phyloP scores from a whole-genome alignment of 2,329 filamentous ascomycete species.

The Aureobasidium sp. region DNA sequence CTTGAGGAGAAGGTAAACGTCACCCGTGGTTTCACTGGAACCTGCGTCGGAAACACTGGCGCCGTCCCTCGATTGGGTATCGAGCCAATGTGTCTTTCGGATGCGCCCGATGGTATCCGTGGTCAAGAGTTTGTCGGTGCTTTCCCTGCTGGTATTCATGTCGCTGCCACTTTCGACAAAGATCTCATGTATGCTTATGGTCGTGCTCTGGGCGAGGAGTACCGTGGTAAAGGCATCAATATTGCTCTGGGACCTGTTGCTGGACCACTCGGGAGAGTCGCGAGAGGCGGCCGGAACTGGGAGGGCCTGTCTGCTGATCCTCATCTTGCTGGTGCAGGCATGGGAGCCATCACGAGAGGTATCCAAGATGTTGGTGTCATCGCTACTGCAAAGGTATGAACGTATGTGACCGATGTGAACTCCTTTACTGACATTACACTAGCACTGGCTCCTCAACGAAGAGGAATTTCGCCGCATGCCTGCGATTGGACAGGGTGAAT shows the following conservation, averaged over 20 bases:
- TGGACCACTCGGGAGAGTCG: slow-evolving; percentile 63
- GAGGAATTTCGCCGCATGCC: slow-evolving; percentile 16
- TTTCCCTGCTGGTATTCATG: slow-evolving; percentile 68
- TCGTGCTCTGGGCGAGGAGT: slow-evolving; percentile 41
- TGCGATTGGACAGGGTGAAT: slow-evolving; percentile 22
- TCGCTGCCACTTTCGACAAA: slow-evolving; percentile 44
- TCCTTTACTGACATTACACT: slow-evolving; percentile 34
- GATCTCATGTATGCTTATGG: slow-evolving; percentile 46
- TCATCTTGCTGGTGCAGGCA: slow-evolving; percentile 49
- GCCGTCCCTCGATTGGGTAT: slow-evolving; percentile 63
- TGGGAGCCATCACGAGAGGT: slow-evolving; percentile 45
- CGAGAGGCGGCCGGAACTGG: slow-evolving; percentile 65
- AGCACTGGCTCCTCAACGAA: slow-evolving; percentile 17
- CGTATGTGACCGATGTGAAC: too few species aligned
- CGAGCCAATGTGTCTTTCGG: slow-evolving; percentile 62
- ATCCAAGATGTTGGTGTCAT: slow-evolving; percentile 50
- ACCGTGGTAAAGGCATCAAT: slow-evolving; percentile 25
- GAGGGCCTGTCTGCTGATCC: slow-evolving; percentile 68
- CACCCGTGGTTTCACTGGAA: slow-evolving; percentile 23
- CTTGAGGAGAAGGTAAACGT: slow-evolving; percentile 28
- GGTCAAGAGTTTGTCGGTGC: slow-evolving; percentile 67
- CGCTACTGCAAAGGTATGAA: slow-evolving; percentile 36
- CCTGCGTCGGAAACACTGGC: slow-evolving; percentile 68
- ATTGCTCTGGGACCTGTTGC: slow-evolving; percentile 35
- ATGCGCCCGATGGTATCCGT: slow-evolving; percentile 62